Evolutionary conservation across 257 asterid genomes (phyloP), one percentile per base, ranked within the genome.

Genomic region (Nicotiana noctiflora): DNA sequence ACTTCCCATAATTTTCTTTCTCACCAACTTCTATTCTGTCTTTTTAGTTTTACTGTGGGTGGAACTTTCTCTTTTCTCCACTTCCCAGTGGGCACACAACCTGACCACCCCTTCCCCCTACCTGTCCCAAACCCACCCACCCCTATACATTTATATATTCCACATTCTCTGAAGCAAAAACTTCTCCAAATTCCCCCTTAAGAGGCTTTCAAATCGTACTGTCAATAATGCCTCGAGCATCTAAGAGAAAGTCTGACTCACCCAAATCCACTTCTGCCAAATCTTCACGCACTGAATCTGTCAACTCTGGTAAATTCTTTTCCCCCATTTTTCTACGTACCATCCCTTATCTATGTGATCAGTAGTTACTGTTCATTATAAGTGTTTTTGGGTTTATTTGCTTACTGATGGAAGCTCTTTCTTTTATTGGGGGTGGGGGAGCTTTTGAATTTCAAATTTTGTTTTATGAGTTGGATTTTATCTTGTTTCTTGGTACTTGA

Each of bases 181-280:
- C 61, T 46, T 62, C 84, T 32, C 23, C 55, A 62, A 59, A 49
- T 46, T 70, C 81, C 81, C 82, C 29, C 79, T 74, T 44, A 32
- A 13, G 12, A 40, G 49, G 77, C 19, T 70, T 74, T 46, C 37
- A 34, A 77, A 82, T 65, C 37, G 52, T 57, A 55, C 66, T 75
- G 51, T n/a, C 64, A 66, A 91, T 89, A 94, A 86, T 94, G 74
- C 87, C 94, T 75, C 92, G 96, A 77, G 87, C 90, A 8, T 87
- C 96, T 32, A 93, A 93, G 92, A 83, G 98, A 75, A 91, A 91
- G 84, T 87, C 97, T n/a, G 91, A 90, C 78, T 57, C 84, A 25
- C 85, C 86, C 31, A 80, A 27, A 87, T 67, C 92, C 23, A 76
- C 83, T 63, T 70, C 94, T 59, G 86, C 85, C 66, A 93, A 93